Evolutionary conservation across 371 early-diverging fungal species (phyloP).

Genomic region (Syncephalastrum contaminatum): DNA sequence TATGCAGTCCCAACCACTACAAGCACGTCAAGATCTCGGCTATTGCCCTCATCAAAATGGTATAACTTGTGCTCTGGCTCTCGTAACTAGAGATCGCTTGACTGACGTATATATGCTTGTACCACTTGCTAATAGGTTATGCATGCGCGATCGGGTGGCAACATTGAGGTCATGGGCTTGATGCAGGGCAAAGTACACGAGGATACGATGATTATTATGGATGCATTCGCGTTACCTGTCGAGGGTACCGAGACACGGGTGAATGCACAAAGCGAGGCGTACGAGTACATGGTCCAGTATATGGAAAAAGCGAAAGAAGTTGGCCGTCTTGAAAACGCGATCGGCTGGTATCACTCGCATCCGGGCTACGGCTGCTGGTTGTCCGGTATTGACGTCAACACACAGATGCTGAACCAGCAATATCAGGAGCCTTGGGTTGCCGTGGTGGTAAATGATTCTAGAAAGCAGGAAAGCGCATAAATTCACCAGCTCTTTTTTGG

Average conservation of each 20-base stretch:
- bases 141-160: conserved; percentile 96
- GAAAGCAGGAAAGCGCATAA: background rate
- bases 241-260: conserved; percentile 99
- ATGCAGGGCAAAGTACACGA: conserved; percentile 95
- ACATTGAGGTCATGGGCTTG: conserved; percentile 97
- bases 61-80: conserved; percentile 27
- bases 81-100: background rate
- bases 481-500: background rate
- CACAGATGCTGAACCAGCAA: conserved; percentile 94
- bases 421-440: conserved; percentile 96
- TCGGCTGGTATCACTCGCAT: conserved; percentile 99
- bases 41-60: conserved; percentile 96
- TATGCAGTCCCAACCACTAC: conserved; percentile 82
- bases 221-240: conserved; percentile 96
- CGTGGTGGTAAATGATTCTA: conserved; percentile 71
- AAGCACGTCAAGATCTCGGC: conserved; percentile 92
- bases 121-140: conserved; percentile 60
- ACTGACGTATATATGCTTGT: background rate
- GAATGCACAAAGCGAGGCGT: conserved; percentile 91
- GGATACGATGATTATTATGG: conserved; percentile 92
- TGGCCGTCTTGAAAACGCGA: conserved; percentile 90
- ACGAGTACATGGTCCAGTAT: conserved; percentile 97
- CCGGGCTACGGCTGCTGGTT: conserved; percentile 99
- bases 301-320: conserved; percentile 83
- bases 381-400: conserved; percentile 96